Evolutionary conservation across 2,329 filamentous ascomycete genomes (phyloP), one percentile per base, ranked within the genome.

Genomic region (Zymoseptoria pseudotritici): DNA sequence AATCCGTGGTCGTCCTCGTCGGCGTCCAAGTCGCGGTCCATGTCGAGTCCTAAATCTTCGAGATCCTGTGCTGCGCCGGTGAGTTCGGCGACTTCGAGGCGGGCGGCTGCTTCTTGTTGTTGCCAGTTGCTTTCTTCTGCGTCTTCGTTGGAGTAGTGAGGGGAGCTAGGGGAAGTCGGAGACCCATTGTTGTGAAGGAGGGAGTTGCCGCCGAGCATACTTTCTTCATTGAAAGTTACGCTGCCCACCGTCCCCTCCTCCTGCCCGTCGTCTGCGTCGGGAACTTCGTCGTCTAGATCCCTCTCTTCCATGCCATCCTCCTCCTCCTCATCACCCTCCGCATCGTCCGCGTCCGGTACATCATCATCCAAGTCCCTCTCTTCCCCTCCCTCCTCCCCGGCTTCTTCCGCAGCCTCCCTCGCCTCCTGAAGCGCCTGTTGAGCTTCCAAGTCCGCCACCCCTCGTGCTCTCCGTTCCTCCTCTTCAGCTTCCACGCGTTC

Each of bases 401-500:
- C 75, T 10, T 65, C 73, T 2, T 64, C 69, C 11, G 67, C 70
- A 21, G 66, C 62, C 49, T 67, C 68, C 53, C 63, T 60, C 64
- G 76, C 76, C 5, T 81, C 82, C 67, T 85, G 86, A 0, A 85
- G 83, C 68, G 90, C 85, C 21, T 79, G 77, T 56, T 75, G 76
- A 10, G 77, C 77, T 46, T 88, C 88, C 51, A 95, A 80, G 70
- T 95, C 90, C 69, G 89, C 82, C 59, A 87, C 84, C 4, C 87
- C 76, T 67, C 85, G 83, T 72, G 92, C 89, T 29, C 88, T 80
- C 21, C 88, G 80, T 73, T 90, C 77, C 2, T 88, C 83, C 70
- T 89, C 86, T 63, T 89, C 84, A 61, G 92, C 89, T 74, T 99
- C 94, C 72, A 93, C 88, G 58, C 89, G 83, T 78, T 99, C 94